Evolutionary conservation across 495 filamentous ascomycete species (phyloP).

Genomic region (Neurospora hispaniola): DNA sequence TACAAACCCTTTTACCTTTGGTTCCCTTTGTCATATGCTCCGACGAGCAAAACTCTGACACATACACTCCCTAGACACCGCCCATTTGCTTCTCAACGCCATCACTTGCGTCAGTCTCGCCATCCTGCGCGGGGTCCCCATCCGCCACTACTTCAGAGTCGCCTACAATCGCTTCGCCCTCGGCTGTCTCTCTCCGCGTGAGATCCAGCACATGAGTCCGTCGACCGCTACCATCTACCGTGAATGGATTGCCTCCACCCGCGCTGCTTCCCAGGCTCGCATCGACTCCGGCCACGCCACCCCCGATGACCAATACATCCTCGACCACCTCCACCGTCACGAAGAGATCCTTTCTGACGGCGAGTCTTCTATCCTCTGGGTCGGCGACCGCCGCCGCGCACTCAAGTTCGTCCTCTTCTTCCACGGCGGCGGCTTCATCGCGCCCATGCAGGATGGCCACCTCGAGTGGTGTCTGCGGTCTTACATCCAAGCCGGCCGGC

Average conservation of each 20-base stretch:
- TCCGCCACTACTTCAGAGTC: slow-evolving; percentile 7
- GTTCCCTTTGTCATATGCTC: not conserved
- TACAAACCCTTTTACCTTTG: no score
- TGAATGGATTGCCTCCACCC: slow-evolving; percentile 6
- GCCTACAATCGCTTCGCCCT: slow-evolving; percentile 15
- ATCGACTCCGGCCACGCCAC: not conserved
- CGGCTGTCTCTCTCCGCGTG: slow-evolving; percentile 2
- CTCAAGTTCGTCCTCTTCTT: slow-evolving; percentile 25
- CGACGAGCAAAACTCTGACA: not conserved
- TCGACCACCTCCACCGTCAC: slow-evolving; percentile 5
- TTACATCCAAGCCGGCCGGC: slow-evolving; percentile 11
- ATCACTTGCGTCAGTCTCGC: slow-evolving; percentile 10
- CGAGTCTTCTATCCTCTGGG: slow-evolving; percentile 18
- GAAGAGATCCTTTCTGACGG: slow-evolving; percentile 14
- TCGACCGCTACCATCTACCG: slow-evolving; percentile 6
- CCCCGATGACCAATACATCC: slow-evolving; percentile 5
- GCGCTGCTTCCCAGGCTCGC: not conserved
- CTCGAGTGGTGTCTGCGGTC: slow-evolving; percentile 19
- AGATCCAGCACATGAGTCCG: slow-evolving; percentile 11
- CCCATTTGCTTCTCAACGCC: slow-evolving; percentile 11
- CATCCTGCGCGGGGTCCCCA: slow-evolving; percentile 9
- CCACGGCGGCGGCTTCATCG: slow-evolving; percentile 25
- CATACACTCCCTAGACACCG: not conserved
- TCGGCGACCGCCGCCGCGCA: slow-evolving; percentile 20
- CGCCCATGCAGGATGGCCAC: slow-evolving; percentile 13